These are phyloP conservation scores for Aureobasidium namibiae DNA, from an alignment of 2,329 filamentous ascomycete genomes.

Conservation along the genomic window DNA sequence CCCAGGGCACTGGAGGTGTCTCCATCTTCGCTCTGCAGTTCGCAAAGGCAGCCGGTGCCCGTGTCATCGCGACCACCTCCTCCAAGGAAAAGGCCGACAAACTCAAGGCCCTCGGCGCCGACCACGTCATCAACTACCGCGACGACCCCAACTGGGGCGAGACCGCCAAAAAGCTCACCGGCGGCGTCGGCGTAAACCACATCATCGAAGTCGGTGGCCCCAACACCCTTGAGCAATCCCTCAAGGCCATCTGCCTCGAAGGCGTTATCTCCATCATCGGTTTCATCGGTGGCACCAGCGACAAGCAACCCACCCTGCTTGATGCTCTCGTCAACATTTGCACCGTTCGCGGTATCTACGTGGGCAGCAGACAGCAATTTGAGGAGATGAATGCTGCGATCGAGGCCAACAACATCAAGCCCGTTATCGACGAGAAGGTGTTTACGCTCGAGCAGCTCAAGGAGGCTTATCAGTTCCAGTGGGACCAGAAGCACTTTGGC, in stretches of 20 bases:
- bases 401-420: constrained; percentile 51
- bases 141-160: constrained; percentile 47
- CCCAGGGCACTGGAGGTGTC: constrained; percentile 64
- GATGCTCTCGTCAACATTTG: constrained; percentile 43
- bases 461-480: constrained; percentile 40
- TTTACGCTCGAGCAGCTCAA: constrained; percentile 45
- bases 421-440: constrained; percentile 50
- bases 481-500: constrained; percentile 42
- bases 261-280: constrained; percentile 51
- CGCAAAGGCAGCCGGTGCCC: constrained; percentile 45
- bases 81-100: constrained; percentile 40
- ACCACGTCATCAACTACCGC: constrained; percentile 51
- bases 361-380: constrained; percentile 48
- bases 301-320: constrained; percentile 44
- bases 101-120: constrained; percentile 46
- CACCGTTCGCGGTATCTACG: constrained; percentile 50
- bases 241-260: constrained; percentile 36
- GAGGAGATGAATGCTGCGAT: constrained; percentile 53
- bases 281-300: constrained; percentile 44
- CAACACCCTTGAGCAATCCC: constrained; percentile 48
- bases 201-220: constrained; percentile 60
- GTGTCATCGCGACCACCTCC: constrained; percentile 51
- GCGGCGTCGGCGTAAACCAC: constrained; percentile 51
- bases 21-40: constrained; percentile 57
- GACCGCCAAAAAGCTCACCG: constrained; percentile 43